Percentiles rank a stretch among this genome's conserved stretches.
These are phyloP conservation scores for Xylaria sp. DNA, from an alignment of 2,329 filamentous ascomycete genomes.

Conservation along the genomic window DNA sequence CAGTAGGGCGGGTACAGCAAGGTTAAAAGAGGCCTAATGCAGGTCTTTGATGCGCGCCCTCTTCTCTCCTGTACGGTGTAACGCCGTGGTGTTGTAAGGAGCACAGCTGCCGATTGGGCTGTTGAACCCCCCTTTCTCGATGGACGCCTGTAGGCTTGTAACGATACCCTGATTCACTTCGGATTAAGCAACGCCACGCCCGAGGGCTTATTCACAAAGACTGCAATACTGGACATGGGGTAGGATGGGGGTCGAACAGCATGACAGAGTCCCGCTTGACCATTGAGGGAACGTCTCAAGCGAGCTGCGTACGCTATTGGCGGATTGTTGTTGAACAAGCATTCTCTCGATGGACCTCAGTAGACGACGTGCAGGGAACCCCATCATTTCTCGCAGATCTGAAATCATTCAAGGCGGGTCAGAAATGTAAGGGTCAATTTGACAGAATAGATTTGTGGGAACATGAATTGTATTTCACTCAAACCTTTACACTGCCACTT, in stretches of 20 bases:
- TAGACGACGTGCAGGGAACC: slow-evolving; percentile 32
- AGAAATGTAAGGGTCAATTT: slow-evolving; percentile 3
- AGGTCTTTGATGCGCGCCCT: slow-evolving; percentile 34
- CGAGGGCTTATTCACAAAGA: slow-evolving; percentile 28
- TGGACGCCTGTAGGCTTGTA: slow-evolving; percentile 24
- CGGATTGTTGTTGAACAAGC: slow-evolving; percentile 14
- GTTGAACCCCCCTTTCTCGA: slow-evolving; percentile 20
- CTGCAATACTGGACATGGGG: slow-evolving; percentile 35
- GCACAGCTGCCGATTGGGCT: slow-evolving; percentile 44
- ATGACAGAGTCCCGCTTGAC: slow-evolving; percentile 32
- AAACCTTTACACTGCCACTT: slow-evolving; percentile 22
- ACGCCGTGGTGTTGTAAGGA: slow-evolving; percentile 30
- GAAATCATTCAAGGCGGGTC: slow-evolving; percentile 23
- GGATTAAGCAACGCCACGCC: slow-evolving; percentile 35
- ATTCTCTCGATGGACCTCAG: slow-evolving; percentile 15
- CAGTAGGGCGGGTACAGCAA: slow-evolving; percentile 29
- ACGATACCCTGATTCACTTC: slow-evolving; percentile 29
- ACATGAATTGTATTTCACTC: slow-evolving; percentile 6
- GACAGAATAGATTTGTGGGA: slow-evolving; percentile 15
- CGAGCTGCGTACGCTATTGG: slow-evolving; percentile 25
- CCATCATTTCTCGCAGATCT: slow-evolving; percentile 8
- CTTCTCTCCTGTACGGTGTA: slow-evolving; percentile 35
- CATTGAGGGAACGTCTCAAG: slow-evolving; percentile 26
- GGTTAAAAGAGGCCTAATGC: slow-evolving; percentile 37
- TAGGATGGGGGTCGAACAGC: slow-evolving; percentile 36